Base-by-base conservation (phyloP, 140 eudicot species). In the Ambrosia hybrid region DNA sequence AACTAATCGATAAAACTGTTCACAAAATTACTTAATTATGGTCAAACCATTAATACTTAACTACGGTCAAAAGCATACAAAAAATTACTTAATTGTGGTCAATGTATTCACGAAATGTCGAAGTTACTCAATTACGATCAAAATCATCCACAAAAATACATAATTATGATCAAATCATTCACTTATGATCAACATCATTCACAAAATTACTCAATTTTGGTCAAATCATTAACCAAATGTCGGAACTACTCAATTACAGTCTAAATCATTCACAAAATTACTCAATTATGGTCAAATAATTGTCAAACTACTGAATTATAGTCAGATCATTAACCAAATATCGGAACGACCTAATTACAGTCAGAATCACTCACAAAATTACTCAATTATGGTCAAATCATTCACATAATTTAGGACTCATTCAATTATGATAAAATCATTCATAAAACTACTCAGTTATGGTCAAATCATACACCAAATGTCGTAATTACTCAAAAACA, bases 351-450 rank as follows among this genome's bases (percentile, higher is more conserved):
- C 9, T 8, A 9, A 5, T 48, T 48, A 48, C 9, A 2, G 9
- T 48, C 53, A 48, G 3, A 64, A 61, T 70, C 72, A 26, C 6
- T 5, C 67, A 70, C 51, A 70, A 59, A 45, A 67, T 13, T 12
- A 36, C 71, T 46, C 34, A 62, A 52, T 4, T 36, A 53, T 65
- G 65, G 15, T 49, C 55, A 10, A 43, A 60, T 33, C 7, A 30
- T 72, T 72, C 37, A 71, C 9, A 6, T 12, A 4, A 30, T 30
- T 1, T 30, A 30, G 34, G 2, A 72, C 58, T 7, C 4, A 13
- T 58, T 43, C 4, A 48, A 33, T 30, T 49, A 6, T 51, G 5
- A 8, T 57, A 34, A 57, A 57, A 6, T 17, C 36, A 57, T 41
- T 30, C 2, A 30, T 2, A 30, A 30, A 30, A 30, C 2, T 30